Evolutionary conservation across 1,284 basidiomycete species (phyloP).

Genomic region (Ustilago hordei): DNA sequence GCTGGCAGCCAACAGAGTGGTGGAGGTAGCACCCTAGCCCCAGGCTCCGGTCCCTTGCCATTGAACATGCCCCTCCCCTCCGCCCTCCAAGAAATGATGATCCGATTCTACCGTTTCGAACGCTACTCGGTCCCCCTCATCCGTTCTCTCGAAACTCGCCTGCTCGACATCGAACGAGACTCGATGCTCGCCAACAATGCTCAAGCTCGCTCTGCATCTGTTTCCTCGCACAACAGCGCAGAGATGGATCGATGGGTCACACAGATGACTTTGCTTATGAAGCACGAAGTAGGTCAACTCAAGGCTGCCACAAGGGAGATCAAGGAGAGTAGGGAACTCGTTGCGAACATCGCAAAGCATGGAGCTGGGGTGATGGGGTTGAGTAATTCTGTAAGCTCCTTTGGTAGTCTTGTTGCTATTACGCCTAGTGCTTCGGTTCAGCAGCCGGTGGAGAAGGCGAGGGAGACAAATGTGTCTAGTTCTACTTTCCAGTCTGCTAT

Average conservation of each 20-base stretch:
- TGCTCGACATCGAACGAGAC: conserved; percentile 66
- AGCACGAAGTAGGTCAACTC: conserved; percentile 66
- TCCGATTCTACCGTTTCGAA: conserved; percentile 69
- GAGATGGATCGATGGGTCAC: conserved; percentile 66
- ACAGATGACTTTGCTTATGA: conserved; percentile 66
- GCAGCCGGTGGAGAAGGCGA: conserved; percentile 8
- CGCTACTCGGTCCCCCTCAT: conserved; percentile 67
- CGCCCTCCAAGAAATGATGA: conserved; percentile 68
- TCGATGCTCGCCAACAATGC: conserved; percentile 58
- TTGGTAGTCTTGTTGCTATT: conserved; percentile 33
- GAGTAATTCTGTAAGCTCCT: conserved; percentile 23
- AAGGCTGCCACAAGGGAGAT: conserved; percentile 60
- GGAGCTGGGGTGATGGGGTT: conserved; percentile 13
- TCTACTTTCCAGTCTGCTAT: conserved; percentile 47
- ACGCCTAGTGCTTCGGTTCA: conserved; percentile 26
- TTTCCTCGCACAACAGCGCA: conserved; percentile 21
- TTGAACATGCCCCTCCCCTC: conserved; percentile 52
- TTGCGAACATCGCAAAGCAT: conserved; percentile 39
- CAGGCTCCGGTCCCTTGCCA: conserved; percentile 56
- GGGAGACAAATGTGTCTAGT: conserved; percentile 45
- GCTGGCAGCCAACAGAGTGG: conserved; percentile 4
- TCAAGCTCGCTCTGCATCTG: conserved; percentile 20
- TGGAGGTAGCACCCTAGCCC: conserved; percentile 34
- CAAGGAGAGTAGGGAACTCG: conserved; percentile 53
- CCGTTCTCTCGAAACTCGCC: conserved; percentile 62